Conservation (phyloP, 129 eudicot species). For the Lactuca sativa region DNA sequence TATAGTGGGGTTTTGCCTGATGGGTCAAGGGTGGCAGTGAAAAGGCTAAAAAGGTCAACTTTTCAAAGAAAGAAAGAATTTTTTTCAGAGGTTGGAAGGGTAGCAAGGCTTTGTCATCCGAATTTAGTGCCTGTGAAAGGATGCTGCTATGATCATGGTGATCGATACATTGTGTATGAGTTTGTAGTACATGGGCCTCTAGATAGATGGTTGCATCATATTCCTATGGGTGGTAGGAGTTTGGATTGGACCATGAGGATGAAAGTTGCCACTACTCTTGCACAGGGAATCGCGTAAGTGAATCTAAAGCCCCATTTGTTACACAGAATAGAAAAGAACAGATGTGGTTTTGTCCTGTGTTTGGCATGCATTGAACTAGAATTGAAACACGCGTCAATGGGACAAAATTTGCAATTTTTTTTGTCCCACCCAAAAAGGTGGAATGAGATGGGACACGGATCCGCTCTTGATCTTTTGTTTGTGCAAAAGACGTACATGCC, state of each 20-base stretch:
- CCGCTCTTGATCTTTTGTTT: too few relatives aligned
- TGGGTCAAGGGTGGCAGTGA: slow-evolving; percentile 86
- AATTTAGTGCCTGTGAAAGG: slow-evolving; percentile 87
- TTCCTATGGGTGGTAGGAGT: slow-evolving; percentile 84
- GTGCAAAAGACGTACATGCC: too few relatives aligned
- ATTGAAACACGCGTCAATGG: too few relatives aligned
- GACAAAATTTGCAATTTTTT: too few relatives aligned
- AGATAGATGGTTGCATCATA: slow-evolving; percentile 90
- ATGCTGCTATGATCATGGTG: slow-evolving; percentile 96
- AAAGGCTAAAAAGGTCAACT: slow-evolving; percentile 84
- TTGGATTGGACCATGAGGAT: slow-evolving; percentile 94
- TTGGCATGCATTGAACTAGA: too few relatives aligned
- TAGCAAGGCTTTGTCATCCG: slow-evolving; percentile 87
- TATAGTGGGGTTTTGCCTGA: slow-evolving; percentile 82
- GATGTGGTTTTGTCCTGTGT: too few relatives aligned
- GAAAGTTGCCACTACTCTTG: slow-evolving; percentile 89
- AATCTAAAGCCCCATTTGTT: slow-evolving; percentile 2
- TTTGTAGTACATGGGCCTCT: slow-evolving; percentile 78
- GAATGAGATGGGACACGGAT: too few relatives aligned
- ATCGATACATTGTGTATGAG: slow-evolving; percentile 88
- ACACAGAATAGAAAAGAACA: neutral
- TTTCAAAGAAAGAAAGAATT: slow-evolving; percentile 95
- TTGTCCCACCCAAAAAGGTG: too few relatives aligned
- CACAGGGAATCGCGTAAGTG: slow-evolving; percentile 97
- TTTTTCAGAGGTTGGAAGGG: slow-evolving; percentile 89